Evolutionary conservation across 495 filamentous ascomycete genomes (phyloP).

Genomic region (Lophiostoma macrostomum): DNA sequence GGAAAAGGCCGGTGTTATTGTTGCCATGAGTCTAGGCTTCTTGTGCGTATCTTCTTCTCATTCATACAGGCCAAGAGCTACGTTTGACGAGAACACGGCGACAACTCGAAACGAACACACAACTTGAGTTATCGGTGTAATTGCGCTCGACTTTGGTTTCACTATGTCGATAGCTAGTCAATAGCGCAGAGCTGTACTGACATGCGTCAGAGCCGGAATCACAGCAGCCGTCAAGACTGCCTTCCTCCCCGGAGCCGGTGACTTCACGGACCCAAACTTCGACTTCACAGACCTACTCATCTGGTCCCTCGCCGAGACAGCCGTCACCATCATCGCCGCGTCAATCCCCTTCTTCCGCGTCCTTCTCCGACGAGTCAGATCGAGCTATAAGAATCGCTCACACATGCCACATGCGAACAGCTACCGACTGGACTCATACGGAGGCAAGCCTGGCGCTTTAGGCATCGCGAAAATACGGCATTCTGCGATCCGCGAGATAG

Average conservation of each 20-base stretch:
- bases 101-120: no score
- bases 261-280: constrained; percentile 1
- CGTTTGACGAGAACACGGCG: not conserved
- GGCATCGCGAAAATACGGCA: no score
- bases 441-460: no score
- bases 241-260: not conserved
- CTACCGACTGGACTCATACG: constrained; percentile 1
- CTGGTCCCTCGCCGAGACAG: constrained; percentile 6
- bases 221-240: constrained; percentile 13
- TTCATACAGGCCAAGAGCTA: not conserved
- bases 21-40: constrained; percentile 46
- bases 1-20: constrained; percentile 45
- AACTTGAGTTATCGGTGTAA: no score
- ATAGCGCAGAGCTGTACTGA: not conserved
- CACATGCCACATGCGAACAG: constrained; percentile 2
- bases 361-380: not conserved
- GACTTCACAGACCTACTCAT: constrained; percentile 5
- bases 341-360: constrained; percentile 20
- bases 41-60: constrained; percentile 36
- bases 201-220: constrained; percentile 1
- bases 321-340: constrained; percentile 10
- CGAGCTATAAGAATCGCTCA: not conserved
- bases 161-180: no score
- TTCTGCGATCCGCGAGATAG: not conserved
- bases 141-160: not conserved